Percentiles rank a stretch among this genome's conserved stretches.
These are phyloP conservation scores for Daedalea quercina DNA, from an alignment of 768 basidiomycete genomes.

Conservation along the genomic window DNA sequence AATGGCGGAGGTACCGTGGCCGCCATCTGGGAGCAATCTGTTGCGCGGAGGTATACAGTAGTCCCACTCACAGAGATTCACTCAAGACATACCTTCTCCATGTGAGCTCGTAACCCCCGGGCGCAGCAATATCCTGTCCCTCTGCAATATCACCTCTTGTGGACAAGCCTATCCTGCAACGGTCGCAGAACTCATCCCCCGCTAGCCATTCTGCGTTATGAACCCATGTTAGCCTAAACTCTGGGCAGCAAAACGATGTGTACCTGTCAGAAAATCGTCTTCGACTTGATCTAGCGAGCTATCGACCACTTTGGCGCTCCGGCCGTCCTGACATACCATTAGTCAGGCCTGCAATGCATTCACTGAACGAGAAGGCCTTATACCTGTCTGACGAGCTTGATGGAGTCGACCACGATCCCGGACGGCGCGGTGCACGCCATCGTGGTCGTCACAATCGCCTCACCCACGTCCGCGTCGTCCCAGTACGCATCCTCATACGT, in stretches of 20 bases:
- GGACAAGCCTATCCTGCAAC: constrained; percentile 45
- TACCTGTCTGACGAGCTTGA: constrained; percentile 45
- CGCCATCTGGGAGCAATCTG: constrained; percentile 43
- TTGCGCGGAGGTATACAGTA: background rate
- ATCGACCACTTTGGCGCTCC: constrained; percentile 40
- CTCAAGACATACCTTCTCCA: constrained; percentile 53
- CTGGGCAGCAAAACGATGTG: constrained; percentile 9
- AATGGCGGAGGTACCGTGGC: constrained; percentile 37
- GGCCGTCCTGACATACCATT: constrained; percentile 30
- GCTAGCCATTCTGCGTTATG: constrained; percentile 45
- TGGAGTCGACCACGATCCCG: constrained; percentile 42
- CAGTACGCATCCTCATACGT: constrained; percentile 48
- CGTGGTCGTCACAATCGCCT: constrained; percentile 48
- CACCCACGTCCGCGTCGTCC: constrained; percentile 45
- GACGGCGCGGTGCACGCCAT: constrained; percentile 35
- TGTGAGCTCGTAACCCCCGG: constrained; percentile 51
- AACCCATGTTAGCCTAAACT: constrained; percentile 3
- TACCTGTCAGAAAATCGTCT: constrained; percentile 40
- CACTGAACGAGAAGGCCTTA: constrained; percentile 10
- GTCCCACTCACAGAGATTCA: constrained; percentile 3
- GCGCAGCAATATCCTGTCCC: constrained; percentile 33
- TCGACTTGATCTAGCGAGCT: constrained; percentile 43
- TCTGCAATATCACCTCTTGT: constrained; percentile 31
- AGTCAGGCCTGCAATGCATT: background rate
- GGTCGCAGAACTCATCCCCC: constrained; percentile 58